phyloP scores from a whole-genome alignment of 2,329 filamentous ascomycete species.

The Phyllosticta citribraziliensis region DNA sequence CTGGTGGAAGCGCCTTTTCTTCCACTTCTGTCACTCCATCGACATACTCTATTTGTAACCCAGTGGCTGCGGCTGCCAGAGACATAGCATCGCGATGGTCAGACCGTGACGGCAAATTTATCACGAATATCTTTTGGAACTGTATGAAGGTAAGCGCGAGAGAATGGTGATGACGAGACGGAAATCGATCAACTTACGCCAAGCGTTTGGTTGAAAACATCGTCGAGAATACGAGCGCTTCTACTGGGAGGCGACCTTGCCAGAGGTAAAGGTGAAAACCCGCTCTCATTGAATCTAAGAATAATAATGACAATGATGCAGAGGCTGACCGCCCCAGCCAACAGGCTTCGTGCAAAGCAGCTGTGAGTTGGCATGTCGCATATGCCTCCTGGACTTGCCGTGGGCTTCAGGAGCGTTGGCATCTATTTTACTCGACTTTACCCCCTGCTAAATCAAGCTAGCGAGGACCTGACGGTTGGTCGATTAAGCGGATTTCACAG shows the following conservation, averaged over 20 bases:
- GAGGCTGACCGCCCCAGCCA: not conserved
- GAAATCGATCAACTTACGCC: not conserved
- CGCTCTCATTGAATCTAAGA: not conserved
- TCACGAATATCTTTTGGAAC: slow-evolving; percentile 45
- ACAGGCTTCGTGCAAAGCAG: not conserved
- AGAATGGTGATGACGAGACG: not conserved
- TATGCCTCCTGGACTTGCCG: not conserved
- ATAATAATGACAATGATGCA: not conserved
- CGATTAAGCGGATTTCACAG: not conserved
- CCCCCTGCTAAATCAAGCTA: not conserved
- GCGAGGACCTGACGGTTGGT: not conserved
- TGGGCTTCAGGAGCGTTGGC: not conserved
- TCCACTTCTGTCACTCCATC: slow-evolving; percentile 34
- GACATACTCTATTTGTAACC: slow-evolving; percentile 37
- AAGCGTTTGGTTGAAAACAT: slow-evolving; percentile 7
- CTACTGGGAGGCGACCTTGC: not conserved
- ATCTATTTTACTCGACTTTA: not conserved
- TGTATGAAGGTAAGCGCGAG: slow-evolving; percentile 14
- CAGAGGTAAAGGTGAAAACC: not conserved
- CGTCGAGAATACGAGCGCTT: not conserved
- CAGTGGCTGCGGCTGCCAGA: slow-evolving; percentile 37
- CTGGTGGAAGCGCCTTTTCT: slow-evolving; percentile 26
- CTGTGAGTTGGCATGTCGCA: not conserved
- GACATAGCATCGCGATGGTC: slow-evolving; percentile 44
- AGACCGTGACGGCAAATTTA: slow-evolving; percentile 41